A percentile compares a stretch with the other conserved stretches of the same genome.
phyloP scores from a whole-genome alignment of 148 eudicot genomes.

The Rhododendron simsii region DNA sequence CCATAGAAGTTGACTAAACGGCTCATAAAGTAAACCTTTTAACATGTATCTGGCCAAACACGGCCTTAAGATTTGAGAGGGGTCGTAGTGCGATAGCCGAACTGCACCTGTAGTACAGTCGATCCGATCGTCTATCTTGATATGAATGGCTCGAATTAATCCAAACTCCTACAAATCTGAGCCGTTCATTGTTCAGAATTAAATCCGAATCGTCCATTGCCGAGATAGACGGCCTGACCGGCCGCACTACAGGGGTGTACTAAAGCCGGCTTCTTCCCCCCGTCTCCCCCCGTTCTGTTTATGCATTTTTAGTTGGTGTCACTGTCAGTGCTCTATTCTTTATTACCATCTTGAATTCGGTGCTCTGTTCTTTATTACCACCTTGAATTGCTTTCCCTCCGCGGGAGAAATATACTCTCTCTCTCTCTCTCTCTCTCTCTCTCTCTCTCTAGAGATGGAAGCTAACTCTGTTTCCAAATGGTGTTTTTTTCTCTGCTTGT shows the following conservation, averaged over 20 bases:
- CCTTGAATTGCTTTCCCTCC: conserved; percentile 5
- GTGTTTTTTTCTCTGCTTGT: conserved; percentile 14
- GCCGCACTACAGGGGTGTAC: too few species aligned
- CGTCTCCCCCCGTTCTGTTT: background rate
- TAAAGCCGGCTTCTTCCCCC: too few species aligned
- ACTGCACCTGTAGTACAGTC: too few species aligned
- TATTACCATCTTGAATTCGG: background rate
- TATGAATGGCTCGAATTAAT: too few species aligned
- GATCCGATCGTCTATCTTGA: too few species aligned
- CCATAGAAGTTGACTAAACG: background rate
- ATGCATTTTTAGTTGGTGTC: background rate
- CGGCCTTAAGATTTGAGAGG: background rate
- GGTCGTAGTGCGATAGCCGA: too few species aligned
- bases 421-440: background rate
- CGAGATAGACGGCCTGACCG: too few species aligned
- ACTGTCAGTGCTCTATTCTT: background rate
- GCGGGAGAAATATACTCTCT: background rate
- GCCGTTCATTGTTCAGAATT: too few species aligned
- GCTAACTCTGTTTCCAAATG: conserved; percentile 27
- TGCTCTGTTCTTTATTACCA: background rate
- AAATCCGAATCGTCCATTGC: too few species aligned
- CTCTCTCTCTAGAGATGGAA: conserved; percentile 15
- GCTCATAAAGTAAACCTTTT: background rate
- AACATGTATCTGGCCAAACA: background rate
- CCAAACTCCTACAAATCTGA: too few species aligned